Percentiles rank a stretch among this genome's conserved stretches.
Conservation (phyloP, 2,329 filamentous ascomycete species). For the Calonectria pteridis region DNA sequence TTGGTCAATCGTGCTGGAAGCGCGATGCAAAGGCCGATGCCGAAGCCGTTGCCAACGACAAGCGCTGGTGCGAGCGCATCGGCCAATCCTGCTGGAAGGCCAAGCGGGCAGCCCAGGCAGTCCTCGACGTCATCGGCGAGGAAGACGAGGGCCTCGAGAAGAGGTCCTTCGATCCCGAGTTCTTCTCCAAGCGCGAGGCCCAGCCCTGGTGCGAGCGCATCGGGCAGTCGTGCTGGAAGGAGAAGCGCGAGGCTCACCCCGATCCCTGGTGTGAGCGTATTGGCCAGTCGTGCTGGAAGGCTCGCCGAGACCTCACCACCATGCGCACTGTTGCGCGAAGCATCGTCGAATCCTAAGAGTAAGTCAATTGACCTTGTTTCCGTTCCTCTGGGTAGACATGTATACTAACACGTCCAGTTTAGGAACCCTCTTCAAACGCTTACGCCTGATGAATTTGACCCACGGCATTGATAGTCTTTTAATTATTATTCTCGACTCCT, state of each 20-base stretch:
- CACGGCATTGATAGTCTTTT: background rate
- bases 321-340: constrained; percentile 44
- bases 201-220: constrained; percentile 44
- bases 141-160: constrained; percentile 36
- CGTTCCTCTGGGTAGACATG: background rate
- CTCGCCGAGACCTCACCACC: constrained; percentile 50
- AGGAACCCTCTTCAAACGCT: background rate
- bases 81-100: constrained; percentile 55
- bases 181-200: constrained; percentile 50
- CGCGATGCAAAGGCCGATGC: constrained; percentile 50
- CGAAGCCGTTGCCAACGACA: constrained; percentile 45
- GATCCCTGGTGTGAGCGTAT: constrained; percentile 43
- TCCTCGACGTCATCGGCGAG: constrained; percentile 43
- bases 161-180: constrained; percentile 48
- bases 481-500: constrained; percentile 6
- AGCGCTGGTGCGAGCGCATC: constrained; percentile 44
- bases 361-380: constrained; percentile 28
- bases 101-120: constrained; percentile 46
- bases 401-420: background rate
- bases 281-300: constrained; percentile 54
- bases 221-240: constrained; percentile 52
- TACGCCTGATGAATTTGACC: background rate
- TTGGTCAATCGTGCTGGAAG: constrained; percentile 58
- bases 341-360: constrained; percentile 42
- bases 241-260: constrained; percentile 44